Evolutionary conservation across 106 monocot species (phyloP).

Genomic region (Agapanthus africanus): DNA sequence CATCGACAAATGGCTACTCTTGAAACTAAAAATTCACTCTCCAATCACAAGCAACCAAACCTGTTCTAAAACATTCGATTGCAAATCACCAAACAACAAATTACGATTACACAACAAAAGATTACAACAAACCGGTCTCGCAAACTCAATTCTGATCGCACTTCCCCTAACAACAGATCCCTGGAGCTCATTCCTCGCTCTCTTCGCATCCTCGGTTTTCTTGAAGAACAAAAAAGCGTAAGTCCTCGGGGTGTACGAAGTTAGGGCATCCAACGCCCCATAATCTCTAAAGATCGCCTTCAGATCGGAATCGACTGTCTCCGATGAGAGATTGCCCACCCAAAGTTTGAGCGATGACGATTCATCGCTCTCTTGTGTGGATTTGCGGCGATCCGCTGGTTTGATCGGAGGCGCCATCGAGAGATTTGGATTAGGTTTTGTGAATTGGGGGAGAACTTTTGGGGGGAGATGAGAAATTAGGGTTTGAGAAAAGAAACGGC

Average conservation of each 20-base stretch:
- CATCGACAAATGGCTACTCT: not conserved
- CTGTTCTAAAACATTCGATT: not conserved
- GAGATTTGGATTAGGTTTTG: not conserved
- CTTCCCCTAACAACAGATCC: slow-evolving; percentile 38
- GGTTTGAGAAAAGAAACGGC: not conserved
- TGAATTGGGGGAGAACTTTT: not conserved
- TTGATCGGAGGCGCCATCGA: not conserved
- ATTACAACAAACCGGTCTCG: slow-evolving; percentile 39
- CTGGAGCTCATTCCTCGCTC: slow-evolving; percentile 50
- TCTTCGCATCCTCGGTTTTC: slow-evolving; percentile 37
- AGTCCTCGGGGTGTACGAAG: slow-evolving; percentile 42
- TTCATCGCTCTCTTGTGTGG: not conserved
- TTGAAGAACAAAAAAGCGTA: slow-evolving; percentile 81
- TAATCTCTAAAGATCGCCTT: slow-evolving; percentile 42
- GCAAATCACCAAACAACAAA: not conserved
- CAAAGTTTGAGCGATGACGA: slow-evolving; percentile 40
- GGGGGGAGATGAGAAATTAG: not conserved
- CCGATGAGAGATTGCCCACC: slow-evolving; percentile 62
- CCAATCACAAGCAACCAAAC: not conserved
- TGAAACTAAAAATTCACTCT: not conserved
- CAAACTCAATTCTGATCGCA: slow-evolving; percentile 54
- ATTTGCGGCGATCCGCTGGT: not conserved
- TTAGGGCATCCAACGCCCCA: slow-evolving; percentile 60
- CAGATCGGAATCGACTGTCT: slow-evolving; percentile 52
- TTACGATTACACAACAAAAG: not conserved